Percentiles rank a stretch among this genome's conserved stretches.
These are phyloP conservation scores for Dictyostelium intermedium DNA, from an alignment of 78 protist species.

Conservation along the genomic window DNA sequence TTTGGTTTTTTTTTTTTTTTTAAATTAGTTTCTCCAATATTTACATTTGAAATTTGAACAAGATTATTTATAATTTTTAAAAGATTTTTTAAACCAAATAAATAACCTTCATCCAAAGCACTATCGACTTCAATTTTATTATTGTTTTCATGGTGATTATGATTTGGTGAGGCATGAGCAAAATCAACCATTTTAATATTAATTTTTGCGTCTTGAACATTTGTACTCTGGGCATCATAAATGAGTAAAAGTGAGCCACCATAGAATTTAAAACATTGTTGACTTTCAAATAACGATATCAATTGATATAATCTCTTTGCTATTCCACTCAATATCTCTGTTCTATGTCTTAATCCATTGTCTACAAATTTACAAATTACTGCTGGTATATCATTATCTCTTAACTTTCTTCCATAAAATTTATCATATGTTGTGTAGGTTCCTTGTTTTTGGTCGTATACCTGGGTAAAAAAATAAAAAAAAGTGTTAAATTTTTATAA, in stretches of 20 bases:
- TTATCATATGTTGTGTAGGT: conserved; percentile 46
- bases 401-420: conserved; percentile 54
- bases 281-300: conserved; percentile 64
- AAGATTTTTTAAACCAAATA: conserved; percentile 61
- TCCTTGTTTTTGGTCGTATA: conserved; percentile 34
- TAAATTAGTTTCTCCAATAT: conserved; percentile 45
- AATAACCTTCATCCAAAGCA: conserved; percentile 60
- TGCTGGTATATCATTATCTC: conserved; percentile 30
- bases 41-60: conserved; percentile 36
- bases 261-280: conserved; percentile 66
- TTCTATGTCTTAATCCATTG: conserved; percentile 57
- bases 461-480: not conserved
- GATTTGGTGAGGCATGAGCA: conserved; percentile 64
- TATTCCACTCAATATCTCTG: conserved; percentile 21
- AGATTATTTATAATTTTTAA: conserved; percentile 45
- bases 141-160: not conserved
- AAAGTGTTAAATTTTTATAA: not conserved
- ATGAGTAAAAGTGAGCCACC: conserved; percentile 62
- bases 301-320: conserved; percentile 54
- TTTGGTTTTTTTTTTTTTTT: not conserved
- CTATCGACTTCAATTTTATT: not conserved
- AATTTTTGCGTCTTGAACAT: conserved; percentile 33
- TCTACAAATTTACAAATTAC: conserved; percentile 66
- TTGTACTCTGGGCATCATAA: conserved; percentile 71
- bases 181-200: conserved; percentile 77